Evolutionary conservation across 345 rosid genomes (phyloP).

Genomic region (Eucalyptus pauciflora): DNA sequence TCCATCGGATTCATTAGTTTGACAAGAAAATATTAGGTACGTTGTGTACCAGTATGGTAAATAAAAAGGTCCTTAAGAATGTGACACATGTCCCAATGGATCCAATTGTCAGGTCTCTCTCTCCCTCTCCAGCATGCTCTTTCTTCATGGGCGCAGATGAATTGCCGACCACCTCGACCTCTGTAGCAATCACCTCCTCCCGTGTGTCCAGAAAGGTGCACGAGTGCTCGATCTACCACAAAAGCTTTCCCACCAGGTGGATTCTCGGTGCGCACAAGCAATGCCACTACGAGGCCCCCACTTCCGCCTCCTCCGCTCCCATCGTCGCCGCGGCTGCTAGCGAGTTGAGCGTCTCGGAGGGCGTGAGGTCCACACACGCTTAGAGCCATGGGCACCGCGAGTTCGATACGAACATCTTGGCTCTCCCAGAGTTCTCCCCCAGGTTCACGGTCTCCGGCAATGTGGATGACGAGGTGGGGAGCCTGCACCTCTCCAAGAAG

Average conservation of each 20-base stretch:
- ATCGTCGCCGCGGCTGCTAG: not conserved
- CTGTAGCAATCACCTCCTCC: not conserved
- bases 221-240: constrained; percentile 61
- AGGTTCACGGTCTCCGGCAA: constrained; percentile 2
- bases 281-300: constrained; percentile 55
- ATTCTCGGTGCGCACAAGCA: constrained; percentile 67
- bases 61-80: too few species aligned
- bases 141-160: not conserved
- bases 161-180: not conserved
- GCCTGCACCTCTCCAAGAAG: not conserved
- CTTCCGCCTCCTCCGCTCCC: not conserved
- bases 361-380: constrained; percentile 38
- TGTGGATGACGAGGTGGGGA: constrained; percentile 1
- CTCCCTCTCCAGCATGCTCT: too few species aligned
- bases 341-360: constrained; percentile 27
- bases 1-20: fast-evolving
- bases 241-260: constrained; percentile 47
- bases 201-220: constrained; percentile 20
- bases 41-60: fast-evolving
- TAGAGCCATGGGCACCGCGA: constrained; percentile 8
- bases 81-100: too few species aligned
- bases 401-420: constrained; percentile 1
- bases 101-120: too few species aligned
- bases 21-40: fast-evolving
- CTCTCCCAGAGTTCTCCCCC: constrained; percentile 3